A percentile compares a stretch with the other conserved stretches of the same genome.
These are phyloP conservation scores for Starmerella gropengiesseri DNA, from an alignment of 805 yeast species.

Conservation along the genomic window DNA sequence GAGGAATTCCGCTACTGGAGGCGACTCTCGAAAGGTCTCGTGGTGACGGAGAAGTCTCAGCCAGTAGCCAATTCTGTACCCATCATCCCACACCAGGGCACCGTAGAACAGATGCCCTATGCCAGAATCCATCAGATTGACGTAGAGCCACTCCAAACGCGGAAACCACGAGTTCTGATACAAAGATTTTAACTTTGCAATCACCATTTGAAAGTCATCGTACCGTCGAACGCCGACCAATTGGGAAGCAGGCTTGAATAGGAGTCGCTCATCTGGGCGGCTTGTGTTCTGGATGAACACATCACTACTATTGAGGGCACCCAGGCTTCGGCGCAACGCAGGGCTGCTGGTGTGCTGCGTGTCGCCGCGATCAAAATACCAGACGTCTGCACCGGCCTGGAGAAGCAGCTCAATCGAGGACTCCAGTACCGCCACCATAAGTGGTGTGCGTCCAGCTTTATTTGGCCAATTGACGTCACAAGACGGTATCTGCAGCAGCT, in stretches of 20 bases:
- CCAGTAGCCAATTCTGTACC: slow-evolving; percentile 3
- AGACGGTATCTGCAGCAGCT: slow-evolving; percentile 26
- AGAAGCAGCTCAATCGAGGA: slow-evolving; percentile 49
- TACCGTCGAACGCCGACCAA: not conserved
- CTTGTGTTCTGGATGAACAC: slow-evolving; percentile 1
- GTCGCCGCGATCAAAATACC: slow-evolving; percentile 6
- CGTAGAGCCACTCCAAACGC: not conserved
- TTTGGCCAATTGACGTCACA: slow-evolving; percentile 53
- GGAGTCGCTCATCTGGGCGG: slow-evolving; percentile 1
- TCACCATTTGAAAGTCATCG: not conserved
- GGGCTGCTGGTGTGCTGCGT: slow-evolving; percentile 3
- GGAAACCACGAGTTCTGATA: not conserved
- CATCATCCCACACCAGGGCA: slow-evolving; percentile 2
- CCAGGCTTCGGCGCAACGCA: not conserved
- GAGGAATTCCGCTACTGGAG: not conserved
- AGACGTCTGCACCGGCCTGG: slow-evolving; percentile 41
- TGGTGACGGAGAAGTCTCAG: not conserved
- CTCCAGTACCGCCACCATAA: slow-evolving; percentile 42
- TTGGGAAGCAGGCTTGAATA: not conserved
- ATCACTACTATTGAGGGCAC: not conserved
- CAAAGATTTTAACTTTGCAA: not conserved
- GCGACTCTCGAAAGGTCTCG: not conserved
- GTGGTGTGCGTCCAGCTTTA: slow-evolving; percentile 49
- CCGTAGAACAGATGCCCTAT: slow-evolving; percentile 1
- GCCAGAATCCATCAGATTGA: not conserved